Evolutionary conservation across 805 yeast species (phyloP), one percentile per base, ranked within the genome.

Genomic region (Wickerhamomyces bisporus): DNA sequence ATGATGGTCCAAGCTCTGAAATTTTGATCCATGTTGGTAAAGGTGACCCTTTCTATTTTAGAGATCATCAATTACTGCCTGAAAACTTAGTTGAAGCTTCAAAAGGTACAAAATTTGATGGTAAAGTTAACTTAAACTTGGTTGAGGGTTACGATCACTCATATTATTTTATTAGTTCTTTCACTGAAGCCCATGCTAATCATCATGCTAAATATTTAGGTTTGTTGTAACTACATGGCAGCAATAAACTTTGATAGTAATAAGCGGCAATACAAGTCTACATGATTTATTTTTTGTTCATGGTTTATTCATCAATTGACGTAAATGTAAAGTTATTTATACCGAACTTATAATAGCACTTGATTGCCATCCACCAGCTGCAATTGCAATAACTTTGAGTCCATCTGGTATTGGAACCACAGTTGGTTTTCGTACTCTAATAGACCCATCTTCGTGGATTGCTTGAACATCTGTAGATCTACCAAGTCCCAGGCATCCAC

Each of bases 61-160:
- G 65, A 44, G 73, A 72, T 38, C 57, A 66, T 30, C 94, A 86
- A 58, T 70, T 93, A 57, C 75, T 77, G 47, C 94, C 95, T 3
- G 88, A 85, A 47, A 73, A 76, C 48, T 70, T 93, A 11, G 70
- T 72, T 8, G 74, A 70, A 34, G 73, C 77, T 3, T 70, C 81
- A 6, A 67, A 76, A 48, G 74, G 71, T 23, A 65, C 84, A 1
- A 60, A 62, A 6, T 81, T 81, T 61, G 73, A 73, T 41, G 84
- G 78, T 5, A 69, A 75, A 39, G 70, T 91, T 41, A 66, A 74
- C 23, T 60, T 84, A 34, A 64, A 76, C 21, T 52, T 77, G 26
- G 95, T 75, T 15, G 88, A 84, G 1, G 96, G 89, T 4, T 91
- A 79, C 55, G 97, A 93, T 55, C 98, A 91, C 58, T 81, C 89